Conservation (phyloP, 495 filamentous ascomycete species). For the Penicillium antarcticum region DNA sequence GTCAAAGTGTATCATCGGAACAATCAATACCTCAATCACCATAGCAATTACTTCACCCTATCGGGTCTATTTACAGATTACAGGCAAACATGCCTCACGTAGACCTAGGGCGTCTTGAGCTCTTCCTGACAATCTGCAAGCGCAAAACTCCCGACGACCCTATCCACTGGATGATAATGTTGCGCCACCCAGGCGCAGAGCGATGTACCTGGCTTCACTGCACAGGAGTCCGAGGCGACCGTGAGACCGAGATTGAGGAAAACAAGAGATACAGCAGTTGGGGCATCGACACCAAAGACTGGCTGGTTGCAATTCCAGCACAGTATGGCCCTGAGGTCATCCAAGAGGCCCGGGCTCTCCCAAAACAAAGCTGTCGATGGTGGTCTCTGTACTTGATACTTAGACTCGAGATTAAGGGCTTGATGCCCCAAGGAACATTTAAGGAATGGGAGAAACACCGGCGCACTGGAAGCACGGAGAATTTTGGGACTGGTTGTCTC, state of each 20-base stretch:
- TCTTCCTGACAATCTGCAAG: too few species aligned
- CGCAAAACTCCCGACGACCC: too few species aligned
- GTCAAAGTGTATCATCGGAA: too few species aligned
- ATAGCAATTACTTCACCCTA: too few species aligned
- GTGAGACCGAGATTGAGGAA: not conserved
- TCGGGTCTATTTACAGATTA: too few species aligned
- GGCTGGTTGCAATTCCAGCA: not conserved
- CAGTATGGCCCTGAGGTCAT: not conserved
- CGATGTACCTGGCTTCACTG: not conserved
- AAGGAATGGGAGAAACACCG: not conserved
- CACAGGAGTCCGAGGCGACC: not conserved
- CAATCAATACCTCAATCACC: too few species aligned
- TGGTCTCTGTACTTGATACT: not conserved
- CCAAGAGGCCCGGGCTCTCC: not conserved
- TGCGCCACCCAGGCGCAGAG: not conserved
- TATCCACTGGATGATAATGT: too few species aligned
- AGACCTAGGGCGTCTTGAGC: too few species aligned
- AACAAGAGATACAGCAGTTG: not conserved
- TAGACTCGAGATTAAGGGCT: not conserved
- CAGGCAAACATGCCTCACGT: too few species aligned
- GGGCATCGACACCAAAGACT: not conserved
- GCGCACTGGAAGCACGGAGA: not conserved
- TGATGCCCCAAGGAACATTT: not conserved
- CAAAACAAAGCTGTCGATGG: constrained; percentile 1
- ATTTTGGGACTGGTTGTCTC: not conserved